Conservation (phyloP, 1,139 yeast genomes). For the Blastobotrys elegans region DNA sequence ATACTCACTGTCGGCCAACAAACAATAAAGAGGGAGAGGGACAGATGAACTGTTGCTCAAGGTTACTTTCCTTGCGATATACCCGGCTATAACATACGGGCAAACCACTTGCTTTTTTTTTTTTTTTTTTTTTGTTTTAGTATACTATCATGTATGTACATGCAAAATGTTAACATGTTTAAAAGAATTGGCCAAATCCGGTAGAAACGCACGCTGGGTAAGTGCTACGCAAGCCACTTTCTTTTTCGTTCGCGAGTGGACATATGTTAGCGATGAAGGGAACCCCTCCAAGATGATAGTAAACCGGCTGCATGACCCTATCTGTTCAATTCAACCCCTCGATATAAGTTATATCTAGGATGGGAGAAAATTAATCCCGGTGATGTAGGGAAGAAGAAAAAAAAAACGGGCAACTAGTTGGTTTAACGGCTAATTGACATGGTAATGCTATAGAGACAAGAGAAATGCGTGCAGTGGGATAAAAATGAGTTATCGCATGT, state of each 20-base stretch:
- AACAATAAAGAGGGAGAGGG: too few relatives aligned
- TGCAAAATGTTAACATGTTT: too few relatives aligned
- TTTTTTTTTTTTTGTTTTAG: too few relatives aligned
- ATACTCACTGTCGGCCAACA: too few relatives aligned
- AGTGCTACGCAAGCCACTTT: too few relatives aligned
- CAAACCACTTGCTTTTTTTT: background rate
- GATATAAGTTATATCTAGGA: too few relatives aligned
- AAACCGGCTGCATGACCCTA: background rate
- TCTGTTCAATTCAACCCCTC: background rate
- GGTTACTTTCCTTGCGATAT: background rate
- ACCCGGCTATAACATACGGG: background rate
- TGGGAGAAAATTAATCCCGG: too few relatives aligned
- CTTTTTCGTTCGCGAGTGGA: background rate
- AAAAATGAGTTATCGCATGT: background rate
- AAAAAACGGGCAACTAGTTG: background rate
- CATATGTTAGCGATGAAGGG: background rate
- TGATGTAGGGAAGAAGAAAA: too few relatives aligned
- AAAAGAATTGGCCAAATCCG: too few relatives aligned
- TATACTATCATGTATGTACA: too few relatives aligned
- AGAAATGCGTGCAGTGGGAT: constrained; percentile 1
- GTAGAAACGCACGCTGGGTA: background rate
- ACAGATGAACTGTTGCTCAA: too few relatives aligned
- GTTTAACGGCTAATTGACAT: background rate
- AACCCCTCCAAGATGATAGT: background rate
- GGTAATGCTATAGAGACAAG: background rate